Evolutionary conservation across 345 rosid genomes (phyloP), one percentile per base, ranked within the genome.

Genomic region (Gynandropsis gynandra): DNA sequence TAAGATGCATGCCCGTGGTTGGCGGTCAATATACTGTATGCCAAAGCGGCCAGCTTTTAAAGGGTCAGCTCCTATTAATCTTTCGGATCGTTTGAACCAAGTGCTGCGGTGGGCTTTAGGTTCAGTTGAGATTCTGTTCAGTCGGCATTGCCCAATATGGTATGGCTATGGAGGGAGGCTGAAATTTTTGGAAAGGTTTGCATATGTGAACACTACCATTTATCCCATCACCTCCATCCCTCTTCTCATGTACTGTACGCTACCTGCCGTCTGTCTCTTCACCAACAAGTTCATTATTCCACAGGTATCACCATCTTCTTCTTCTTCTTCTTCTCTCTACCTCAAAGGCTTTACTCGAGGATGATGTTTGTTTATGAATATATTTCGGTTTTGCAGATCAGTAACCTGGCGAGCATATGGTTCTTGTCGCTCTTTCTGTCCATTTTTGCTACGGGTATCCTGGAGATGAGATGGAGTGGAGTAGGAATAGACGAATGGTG

Each of bases 71-170:
- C 89, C 89, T 16, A 82, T 82, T 37, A 82, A 82, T 72, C 89
- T n/a, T n/a, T n/a, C n/a, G n/a, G 90, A 79, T 72, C 83, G 86
- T 56, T 64, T 82, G 59, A 80, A 82, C 72, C 90, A 82, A 70
- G 90, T 82, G 74, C 83, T 82, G 61, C 80, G 83, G 34, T 82
- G 90, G 90, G 83, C 90, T 62, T 65, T 82, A 42, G 86, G 86
- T 58, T 82, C 86, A 32, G 80, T 82, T 2, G 86, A 80, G 70
- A 82, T 82, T 75, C 86, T 82, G 67, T 45, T 82, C 44, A 82
- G 86, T 49, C 79, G 86, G 59, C 90, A 82, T 48, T 80, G 90
- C 58, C 90, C 90, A 10, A 70, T 82, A 41, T 82, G 90, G 90
- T 82, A 82, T 53, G 90, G 86, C 34, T 82, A 82, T 45, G 15